phyloP scores from a whole-genome alignment of 306 rosid genomes.

The Acacia acuminata region DNA sequence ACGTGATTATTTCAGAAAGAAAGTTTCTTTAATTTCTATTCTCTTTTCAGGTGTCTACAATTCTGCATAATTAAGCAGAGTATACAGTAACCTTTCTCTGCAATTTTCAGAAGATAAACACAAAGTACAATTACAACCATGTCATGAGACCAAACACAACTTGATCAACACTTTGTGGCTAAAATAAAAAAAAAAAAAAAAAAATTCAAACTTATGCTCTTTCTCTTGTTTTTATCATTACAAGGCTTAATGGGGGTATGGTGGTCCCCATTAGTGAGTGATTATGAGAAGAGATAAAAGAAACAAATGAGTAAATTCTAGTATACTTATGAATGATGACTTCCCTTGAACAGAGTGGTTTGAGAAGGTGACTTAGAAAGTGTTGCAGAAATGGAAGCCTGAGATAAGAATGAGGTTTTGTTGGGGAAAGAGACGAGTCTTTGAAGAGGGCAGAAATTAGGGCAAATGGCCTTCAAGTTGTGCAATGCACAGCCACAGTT shows the following conservation, averaged over 20 bases:
- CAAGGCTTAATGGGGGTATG: neutral
- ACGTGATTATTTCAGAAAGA: neutral
- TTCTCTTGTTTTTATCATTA: neutral
- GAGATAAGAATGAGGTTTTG: constrained; percentile 25
- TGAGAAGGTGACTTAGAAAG: constrained; percentile 30
- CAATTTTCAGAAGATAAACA: neutral
- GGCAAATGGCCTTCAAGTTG: constrained; percentile 33
- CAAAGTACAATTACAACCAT: neutral
- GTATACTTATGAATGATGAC: neutral
- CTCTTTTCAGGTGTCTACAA: neutral
- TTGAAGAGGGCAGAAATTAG: constrained; percentile 26
- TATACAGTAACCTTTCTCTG: neutral
- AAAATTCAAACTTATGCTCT: neutral
- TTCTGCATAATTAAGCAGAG: neutral
- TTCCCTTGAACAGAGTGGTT: neutral
- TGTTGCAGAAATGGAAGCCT: constrained; percentile 16
- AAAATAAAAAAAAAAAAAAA: no score
- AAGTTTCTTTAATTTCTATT: neutral
- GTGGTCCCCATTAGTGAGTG: neutral
- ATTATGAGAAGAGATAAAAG: neutral
- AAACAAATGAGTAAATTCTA: neutral
- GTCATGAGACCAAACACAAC: neutral
- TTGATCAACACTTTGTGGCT: neutral
- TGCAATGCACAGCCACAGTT: constrained; percentile 80
- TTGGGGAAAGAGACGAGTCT: constrained; percentile 41